Base-by-base conservation (phyloP, 208 protist species). In the Acanthamoeba royreba region DNA sequence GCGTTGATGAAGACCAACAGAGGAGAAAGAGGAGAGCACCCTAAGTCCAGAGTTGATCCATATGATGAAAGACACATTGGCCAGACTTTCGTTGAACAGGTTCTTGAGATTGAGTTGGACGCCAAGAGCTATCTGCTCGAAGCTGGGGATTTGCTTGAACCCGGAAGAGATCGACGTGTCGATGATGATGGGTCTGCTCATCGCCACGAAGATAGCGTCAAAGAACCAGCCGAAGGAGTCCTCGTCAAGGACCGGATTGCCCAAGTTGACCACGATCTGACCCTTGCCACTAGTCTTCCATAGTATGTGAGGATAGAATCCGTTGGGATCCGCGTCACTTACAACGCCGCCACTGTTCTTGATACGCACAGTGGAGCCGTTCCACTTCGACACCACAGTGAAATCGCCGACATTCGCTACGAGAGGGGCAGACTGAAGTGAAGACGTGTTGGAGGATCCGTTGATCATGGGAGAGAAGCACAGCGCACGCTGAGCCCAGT, bases 151-250 rank as follows among this genome's bases (percentile, higher is more conserved):
- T 7, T 9, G 28, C 28, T 38, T 45, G 31, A 77, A 93, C 13
- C 40, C 81, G 11, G 61, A 33, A 17, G 69, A 25, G 22, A 93
- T 22, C 22, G 43, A 66, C 0, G 33, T 43, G 63, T 94, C 92
- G 40, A 93, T 87, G 35, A 94, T 93, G 42, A 94, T 15, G 35
- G 28, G 31, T 43, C 89, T 55, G 40, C 42, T 61, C 40, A 94
- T 93, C 15, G 92, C 92, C 47, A 93, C 52, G 63, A 94, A 94
- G 38, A 93, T 1, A 13, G 91, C 28, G 77, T 94, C 94, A 33
- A 90, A 94, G 11, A 94, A 33, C 92, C 92, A 94, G 2, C 43
- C 42, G 28, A 90, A 94, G 28, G n/a, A 47, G 0, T 61, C 77
- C 11, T 9, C 7, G 42, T 94, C 91, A 2, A 79, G 28, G 8